Conservation (phyloP, 2,329 filamentous ascomycete genomes). For the Phialemoniopsis sp. region DNA sequence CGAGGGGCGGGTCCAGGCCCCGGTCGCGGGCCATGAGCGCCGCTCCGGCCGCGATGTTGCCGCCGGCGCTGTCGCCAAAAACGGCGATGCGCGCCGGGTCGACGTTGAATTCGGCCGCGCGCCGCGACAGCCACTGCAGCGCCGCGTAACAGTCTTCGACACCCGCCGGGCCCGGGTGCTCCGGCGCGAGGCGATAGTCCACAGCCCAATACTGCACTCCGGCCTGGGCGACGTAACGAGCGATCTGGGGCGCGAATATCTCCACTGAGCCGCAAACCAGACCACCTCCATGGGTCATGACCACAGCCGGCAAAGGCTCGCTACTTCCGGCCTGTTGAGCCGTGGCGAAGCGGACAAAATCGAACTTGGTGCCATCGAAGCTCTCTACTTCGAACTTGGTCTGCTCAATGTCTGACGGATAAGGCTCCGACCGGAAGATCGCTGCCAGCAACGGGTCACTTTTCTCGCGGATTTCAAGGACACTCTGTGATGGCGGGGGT, state of each 20-base stretch:
- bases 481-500: conserved; percentile 1
- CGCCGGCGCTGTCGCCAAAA: conserved; percentile 19
- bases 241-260: conserved; percentile 8
- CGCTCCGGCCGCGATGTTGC: conserved; percentile 13
- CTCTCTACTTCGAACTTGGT: conserved; percentile 5
- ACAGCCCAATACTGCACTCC: conserved; percentile 25
- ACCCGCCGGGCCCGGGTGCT: conserved; percentile 37
- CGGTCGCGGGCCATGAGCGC: conserved; percentile 35
- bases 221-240: conserved; percentile 7
- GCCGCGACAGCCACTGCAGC: conserved; percentile 25
- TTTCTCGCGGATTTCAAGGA: conserved; percentile 3
- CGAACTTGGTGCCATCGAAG: conserved; percentile 6
- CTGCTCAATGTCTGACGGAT: conserved; percentile 4
- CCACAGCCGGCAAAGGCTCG: conserved; percentile 1
- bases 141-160: conserved; percentile 31
- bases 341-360: conserved; percentile 10
- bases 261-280: conserved; percentile 14
- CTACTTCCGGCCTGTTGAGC: conserved; percentile 3
- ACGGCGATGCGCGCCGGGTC: conserved; percentile 17
- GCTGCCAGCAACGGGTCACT: neutral
- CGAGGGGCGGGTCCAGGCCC: conserved; percentile 19
- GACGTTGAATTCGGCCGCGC: conserved; percentile 13
- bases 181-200: conserved; percentile 45
- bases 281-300: conserved; percentile 21
- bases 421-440: neutral